Conservation (phyloP, 2,329 filamentous ascomycete genomes). For the Penicillium sp. region DNA sequence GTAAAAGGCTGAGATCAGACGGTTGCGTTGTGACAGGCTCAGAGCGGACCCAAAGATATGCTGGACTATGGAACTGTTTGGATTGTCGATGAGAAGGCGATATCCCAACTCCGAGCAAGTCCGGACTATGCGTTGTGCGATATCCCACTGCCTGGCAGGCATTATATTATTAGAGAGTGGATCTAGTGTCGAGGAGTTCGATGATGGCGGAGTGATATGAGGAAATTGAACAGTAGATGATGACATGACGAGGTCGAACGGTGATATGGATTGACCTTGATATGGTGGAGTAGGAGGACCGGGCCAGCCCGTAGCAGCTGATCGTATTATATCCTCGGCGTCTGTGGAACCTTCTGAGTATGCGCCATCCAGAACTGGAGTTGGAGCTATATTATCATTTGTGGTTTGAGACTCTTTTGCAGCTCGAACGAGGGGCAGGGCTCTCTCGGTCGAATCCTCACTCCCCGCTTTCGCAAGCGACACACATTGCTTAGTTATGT, state of each 20-base stretch:
- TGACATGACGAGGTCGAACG: constrained; percentile 17
- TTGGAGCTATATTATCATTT: neutral
- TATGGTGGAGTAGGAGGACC: constrained; percentile 16
- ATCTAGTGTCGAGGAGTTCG: neutral
- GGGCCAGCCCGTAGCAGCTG: neutral
- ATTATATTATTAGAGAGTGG: constrained; percentile 1
- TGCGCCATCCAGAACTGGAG: constrained; percentile 1
- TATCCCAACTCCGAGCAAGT: constrained; percentile 24
- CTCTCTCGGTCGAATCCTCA: constrained; percentile 9
- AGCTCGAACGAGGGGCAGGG: neutral
- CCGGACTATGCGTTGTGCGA: constrained; percentile 23
- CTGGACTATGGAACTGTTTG: constrained; percentile 9
- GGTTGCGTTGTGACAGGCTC: constrained; percentile 13
- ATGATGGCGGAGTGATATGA: neutral
- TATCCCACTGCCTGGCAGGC: constrained; percentile 11
- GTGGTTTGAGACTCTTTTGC: neutral
- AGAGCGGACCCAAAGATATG: constrained; percentile 16
- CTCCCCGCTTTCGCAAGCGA: constrained; percentile 20
- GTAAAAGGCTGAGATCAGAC: constrained; percentile 15
- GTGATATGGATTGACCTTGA: constrained; percentile 15
- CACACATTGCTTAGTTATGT: constrained; percentile 25
- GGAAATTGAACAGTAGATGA: constrained; percentile 5
- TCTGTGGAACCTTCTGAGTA: neutral
- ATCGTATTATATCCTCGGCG: constrained; percentile 8
- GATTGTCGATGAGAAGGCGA: constrained; percentile 13